Conservation (phyloP, 768 basidiomycete genomes). For the Amanita subjunquillea region DNA sequence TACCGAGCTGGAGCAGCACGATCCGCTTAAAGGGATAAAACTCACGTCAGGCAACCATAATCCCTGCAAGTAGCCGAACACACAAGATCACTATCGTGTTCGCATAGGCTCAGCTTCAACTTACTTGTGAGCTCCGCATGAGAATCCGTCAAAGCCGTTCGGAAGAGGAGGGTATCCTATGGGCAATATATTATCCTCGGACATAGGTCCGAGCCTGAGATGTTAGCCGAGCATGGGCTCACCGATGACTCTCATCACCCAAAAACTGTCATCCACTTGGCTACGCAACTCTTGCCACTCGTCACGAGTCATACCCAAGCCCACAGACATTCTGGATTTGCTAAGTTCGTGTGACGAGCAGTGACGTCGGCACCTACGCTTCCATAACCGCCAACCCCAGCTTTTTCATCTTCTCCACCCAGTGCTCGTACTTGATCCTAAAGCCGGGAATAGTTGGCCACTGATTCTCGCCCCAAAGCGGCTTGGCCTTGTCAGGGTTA, state of each 20-base stretch:
- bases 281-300: conserved; percentile 63
- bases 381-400: conserved; percentile 79
- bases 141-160: conserved; percentile 67
- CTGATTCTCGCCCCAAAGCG: conserved; percentile 80
- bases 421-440: conserved; percentile 51
- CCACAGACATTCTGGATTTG: conserved; percentile 63
- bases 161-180: conserved; percentile 84
- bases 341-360: background rate
- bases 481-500: conserved; percentile 56
- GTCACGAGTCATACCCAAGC: conserved; percentile 58
- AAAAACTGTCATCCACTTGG: conserved; percentile 79
- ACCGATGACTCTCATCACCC: conserved; percentile 85
- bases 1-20: conserved; percentile 15
- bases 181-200: background rate
- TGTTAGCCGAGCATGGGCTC: background rate
- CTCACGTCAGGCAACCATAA: conserved; percentile 85
- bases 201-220: background rate
- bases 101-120: conserved; percentile 2
- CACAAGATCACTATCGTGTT: background rate
- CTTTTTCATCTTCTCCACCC: conserved; percentile 80
- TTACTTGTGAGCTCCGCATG: conserved; percentile 87
- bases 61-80: conserved; percentile 36
- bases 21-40: background rate
- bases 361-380: conserved; percentile 45
- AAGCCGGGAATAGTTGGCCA: conserved; percentile 64